Conservation (phyloP, 805 yeast species). For the Zygoascus flipseniorum region DNA sequence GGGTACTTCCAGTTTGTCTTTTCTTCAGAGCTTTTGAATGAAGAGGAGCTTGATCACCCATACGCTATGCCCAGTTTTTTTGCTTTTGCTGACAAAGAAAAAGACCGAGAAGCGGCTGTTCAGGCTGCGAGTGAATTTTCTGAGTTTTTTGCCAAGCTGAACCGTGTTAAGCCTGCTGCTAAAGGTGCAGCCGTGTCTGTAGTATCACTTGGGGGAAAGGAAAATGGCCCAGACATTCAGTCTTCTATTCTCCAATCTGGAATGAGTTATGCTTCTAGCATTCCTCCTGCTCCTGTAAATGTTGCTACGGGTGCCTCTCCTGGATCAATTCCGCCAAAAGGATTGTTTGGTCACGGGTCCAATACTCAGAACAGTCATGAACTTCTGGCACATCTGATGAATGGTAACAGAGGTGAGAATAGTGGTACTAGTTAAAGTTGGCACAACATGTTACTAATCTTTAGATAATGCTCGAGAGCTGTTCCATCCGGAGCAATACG, state of each 20-base stretch:
- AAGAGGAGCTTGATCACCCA: slow-evolving; percentile 19
- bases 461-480: background rate
- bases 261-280: slow-evolving; percentile 16
- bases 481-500: background rate
- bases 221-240: background rate
- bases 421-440: slow-evolving; percentile 3
- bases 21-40: slow-evolving; percentile 18
- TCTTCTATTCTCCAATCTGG: background rate
- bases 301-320: slow-evolving; percentile 13
- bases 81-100: slow-evolving; percentile 18
- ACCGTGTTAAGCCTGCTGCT: background rate
- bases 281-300: slow-evolving; percentile 57
- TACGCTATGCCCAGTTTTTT: slow-evolving; percentile 22
- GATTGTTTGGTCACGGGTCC: background rate
- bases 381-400: slow-evolving; percentile 74
- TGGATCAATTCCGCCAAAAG: background rate
- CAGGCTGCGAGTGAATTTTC: background rate
- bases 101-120: background rate
- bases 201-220: background rate
- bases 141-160: background rate
- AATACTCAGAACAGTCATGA: slow-evolving; percentile 54
- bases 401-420: slow-evolving; percentile 46
- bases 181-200: background rate
- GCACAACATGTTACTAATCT: background rate
- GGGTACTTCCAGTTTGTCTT: slow-evolving; percentile 21